phyloP scores from a whole-genome alignment of 441 rosid genomes.

The Pelargonium fulgidum region DNA sequence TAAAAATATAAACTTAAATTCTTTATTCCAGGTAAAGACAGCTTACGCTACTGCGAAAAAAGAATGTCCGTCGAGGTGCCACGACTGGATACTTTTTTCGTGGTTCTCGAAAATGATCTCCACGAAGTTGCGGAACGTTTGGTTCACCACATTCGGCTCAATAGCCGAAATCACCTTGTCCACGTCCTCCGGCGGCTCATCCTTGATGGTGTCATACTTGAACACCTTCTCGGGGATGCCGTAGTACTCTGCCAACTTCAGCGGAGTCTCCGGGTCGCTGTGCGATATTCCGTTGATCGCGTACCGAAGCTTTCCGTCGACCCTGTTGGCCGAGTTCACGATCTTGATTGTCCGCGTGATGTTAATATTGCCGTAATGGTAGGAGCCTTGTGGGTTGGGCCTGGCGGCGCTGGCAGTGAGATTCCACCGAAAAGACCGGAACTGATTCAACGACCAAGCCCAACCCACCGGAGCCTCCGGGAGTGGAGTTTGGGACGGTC shows the following conservation, averaged over 20 bases:
- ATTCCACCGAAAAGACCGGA: constrained; percentile 53
- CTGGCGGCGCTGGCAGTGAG: constrained; percentile 97
- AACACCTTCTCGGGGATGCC: constrained; percentile 28
- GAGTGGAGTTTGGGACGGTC: too few relatives aligned
- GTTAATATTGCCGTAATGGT: constrained; percentile 88
- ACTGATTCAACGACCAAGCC: too few relatives aligned
- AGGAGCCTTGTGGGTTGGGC: constrained; percentile 96
- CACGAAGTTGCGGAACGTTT: constrained; percentile 25
- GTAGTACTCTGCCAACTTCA: constrained; percentile 82
- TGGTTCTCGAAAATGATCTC: constrained; percentile 75
- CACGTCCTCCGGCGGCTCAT: neutral
- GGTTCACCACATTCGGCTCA: neutral
- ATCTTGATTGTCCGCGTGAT: constrained; percentile 61
- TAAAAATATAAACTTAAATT: neutral
- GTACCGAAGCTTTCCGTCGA: constrained; percentile 82
- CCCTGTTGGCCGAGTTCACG: constrained; percentile 60
- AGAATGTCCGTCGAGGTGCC: constrained; percentile 76
- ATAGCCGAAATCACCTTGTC: neutral
- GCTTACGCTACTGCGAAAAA: constrained; percentile 92
- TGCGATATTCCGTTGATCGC: constrained; percentile 74
- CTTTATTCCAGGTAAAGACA: neutral
- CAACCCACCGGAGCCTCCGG: too few relatives aligned
- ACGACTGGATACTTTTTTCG: constrained; percentile 70
- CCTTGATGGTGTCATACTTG: constrained; percentile 1
- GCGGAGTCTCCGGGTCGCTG: constrained; percentile 65